phyloP scores from a whole-genome alignment of 352 stramenopile genomes.

The Sclerospora graminicola region DNA sequence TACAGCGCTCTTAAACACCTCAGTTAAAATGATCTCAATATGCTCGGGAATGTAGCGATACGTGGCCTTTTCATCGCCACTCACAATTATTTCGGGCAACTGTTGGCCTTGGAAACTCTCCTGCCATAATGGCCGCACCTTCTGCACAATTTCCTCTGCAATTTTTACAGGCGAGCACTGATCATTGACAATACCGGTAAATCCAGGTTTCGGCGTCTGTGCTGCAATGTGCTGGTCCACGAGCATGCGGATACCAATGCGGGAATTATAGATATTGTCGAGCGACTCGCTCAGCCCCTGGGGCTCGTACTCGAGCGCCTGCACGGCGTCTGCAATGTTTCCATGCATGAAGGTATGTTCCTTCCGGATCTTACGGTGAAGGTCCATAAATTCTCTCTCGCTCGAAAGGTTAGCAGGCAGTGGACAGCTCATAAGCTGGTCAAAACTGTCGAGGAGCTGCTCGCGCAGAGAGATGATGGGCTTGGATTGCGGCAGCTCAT shows the following conservation, averaged over 20 bases:
- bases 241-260: constrained; percentile 75
- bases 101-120: constrained; percentile 30
- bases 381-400: constrained; percentile 46
- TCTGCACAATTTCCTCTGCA: constrained; percentile 41
- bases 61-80: constrained; percentile 40
- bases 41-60: constrained; percentile 78
- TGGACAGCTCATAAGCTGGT: constrained; percentile 52
- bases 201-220: constrained; percentile 42
- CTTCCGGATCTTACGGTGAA: constrained; percentile 44
- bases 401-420: constrained; percentile 40
- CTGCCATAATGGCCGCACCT: constrained; percentile 46
- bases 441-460: constrained; percentile 58
- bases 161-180: constrained; percentile 60
- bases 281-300: constrained; percentile 45
- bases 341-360: constrained; percentile 66
- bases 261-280: constrained; percentile 77
- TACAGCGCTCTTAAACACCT: constrained; percentile 75
- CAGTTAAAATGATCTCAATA: constrained; percentile 71
- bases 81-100: constrained; percentile 49
- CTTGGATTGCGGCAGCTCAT: constrained; percentile 42
- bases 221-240: constrained; percentile 68
- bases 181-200: constrained; percentile 54
- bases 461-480: constrained; percentile 56
- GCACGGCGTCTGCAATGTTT: constrained; percentile 54
- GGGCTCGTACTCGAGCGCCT: constrained; percentile 43